Evolutionary conservation across 2,329 filamentous ascomycete genomes (phyloP), one percentile per base, ranked within the genome.

Genomic region (Arthrobotrys sinensis): DNA sequence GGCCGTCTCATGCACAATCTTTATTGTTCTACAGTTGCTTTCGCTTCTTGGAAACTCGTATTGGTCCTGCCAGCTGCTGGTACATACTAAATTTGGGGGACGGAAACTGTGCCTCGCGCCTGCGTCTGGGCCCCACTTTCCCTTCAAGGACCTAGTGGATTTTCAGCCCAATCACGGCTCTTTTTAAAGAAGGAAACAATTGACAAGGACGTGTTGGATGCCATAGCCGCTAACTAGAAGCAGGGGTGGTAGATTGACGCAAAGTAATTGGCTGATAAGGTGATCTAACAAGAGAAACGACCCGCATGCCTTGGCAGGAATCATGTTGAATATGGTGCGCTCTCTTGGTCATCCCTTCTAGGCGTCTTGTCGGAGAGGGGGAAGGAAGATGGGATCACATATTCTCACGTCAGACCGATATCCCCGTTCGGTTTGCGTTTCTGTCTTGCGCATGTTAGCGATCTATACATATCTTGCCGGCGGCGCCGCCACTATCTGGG

Each of bases 91-190:
- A 60, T 60, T 60, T 60, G 53, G 53, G 53, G 7, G 16, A 24
- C 34, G 14, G 12, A 24, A 43, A 40, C 53, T 60, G 53, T 60
- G 53, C 53, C 53, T 60, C 53, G 53, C 53, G 53, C 53, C 53
- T 60, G 53, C 53, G 53, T 60, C 36, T 60, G 53, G 53, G 36
- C 8, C 53, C 53, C 53, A 60, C 53, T 60, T 60, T 38, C 53
- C 53, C 24, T 8, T 43, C 6, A 40, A 21, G 11, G 19, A 4
- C 1, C 3, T 40, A 60, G 53, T 43, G 36, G 34, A n/a, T 21
- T 24, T 38, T 16, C n/a, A 43, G 53, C 53, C 53, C 53, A 60
- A 60, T 60, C 53, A 60, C 16, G 53, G 36, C 34, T 60, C 8
- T 43, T 21, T n/a, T 19, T 60, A 40, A 43, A 43, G 19, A 16